Conservation (phyloP, 2,329 filamentous ascomycete genomes). For the Fusarium sp. region DNA sequence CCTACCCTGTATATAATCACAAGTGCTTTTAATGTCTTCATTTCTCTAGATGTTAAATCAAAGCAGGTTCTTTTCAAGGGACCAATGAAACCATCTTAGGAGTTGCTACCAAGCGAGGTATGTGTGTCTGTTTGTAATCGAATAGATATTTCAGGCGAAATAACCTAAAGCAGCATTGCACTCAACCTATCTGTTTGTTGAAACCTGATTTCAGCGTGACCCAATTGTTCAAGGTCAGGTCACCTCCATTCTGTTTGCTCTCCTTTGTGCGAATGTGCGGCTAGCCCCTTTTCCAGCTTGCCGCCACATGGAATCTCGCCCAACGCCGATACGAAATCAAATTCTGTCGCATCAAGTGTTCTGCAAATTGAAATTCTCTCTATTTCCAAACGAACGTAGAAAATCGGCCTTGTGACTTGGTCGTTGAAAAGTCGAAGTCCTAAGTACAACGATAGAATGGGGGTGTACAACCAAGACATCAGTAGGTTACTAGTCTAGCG, state of each 20-base stretch:
- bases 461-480: not conserved
- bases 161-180: not conserved
- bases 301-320: not conserved
- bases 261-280: not conserved
- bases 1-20: not conserved
- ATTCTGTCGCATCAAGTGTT: not conserved
- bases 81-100: not conserved
- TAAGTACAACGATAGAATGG: not conserved
- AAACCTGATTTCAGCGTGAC: not conserved
- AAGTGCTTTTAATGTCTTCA: not conserved
- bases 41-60: not conserved
- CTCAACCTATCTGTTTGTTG: not conserved
- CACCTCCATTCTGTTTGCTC: not conserved
- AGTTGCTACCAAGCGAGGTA: not conserved
- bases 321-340: not conserved
- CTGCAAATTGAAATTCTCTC: not conserved
- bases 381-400: not conserved
- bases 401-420: not conserved
- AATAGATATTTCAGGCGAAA: not conserved
- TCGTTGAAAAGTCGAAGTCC: not conserved
- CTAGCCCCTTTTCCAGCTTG: not conserved
- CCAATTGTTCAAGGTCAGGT: not conserved
- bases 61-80: not conserved
- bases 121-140: not conserved
- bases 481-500: not conserved